Percentiles rank a stretch among this genome's conserved stretches.
These are phyloP conservation scores for Ogataea minuta DNA, from an alignment of 805 yeast species.

Conservation along the genomic window DNA sequence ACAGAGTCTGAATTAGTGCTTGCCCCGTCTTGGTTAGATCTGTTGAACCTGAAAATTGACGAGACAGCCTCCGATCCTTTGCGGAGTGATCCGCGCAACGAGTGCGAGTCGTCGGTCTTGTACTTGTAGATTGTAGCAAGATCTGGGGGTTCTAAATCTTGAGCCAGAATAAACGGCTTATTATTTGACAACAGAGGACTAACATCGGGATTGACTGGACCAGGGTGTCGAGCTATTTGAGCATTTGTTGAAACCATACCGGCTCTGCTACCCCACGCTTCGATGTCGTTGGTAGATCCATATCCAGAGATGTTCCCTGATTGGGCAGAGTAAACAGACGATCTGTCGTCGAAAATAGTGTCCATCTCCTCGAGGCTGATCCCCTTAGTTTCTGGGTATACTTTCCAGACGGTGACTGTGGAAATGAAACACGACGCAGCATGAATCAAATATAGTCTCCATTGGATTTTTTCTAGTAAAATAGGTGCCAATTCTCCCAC, in stretches of 20 bases:
- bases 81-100: conserved; percentile 39
- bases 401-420: conserved; percentile 63
- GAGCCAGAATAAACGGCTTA: conserved; percentile 26
- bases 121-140: conserved; percentile 34
- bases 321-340: conserved; percentile 26
- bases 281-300: conserved; percentile 21
- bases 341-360: conserved; percentile 72
- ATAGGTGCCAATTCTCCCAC: conserved; percentile 93
- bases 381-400: conserved; percentile 91
- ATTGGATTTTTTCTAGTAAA: conserved; percentile 68
- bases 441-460: conserved; percentile 82
- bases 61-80: conserved; percentile 44
- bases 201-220: conserved; percentile 9
- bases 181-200: conserved; percentile 13
- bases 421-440: conserved; percentile 75
- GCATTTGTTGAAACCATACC: conserved; percentile 10
- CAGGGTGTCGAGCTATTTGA: conserved; percentile 28
- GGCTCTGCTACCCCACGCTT: conserved; percentile 18
- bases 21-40: conserved; percentile 15
- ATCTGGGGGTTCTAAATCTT: conserved; percentile 38
- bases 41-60: conserved; percentile 31
- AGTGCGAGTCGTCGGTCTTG: conserved; percentile 35
- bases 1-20: conserved; percentile 28
- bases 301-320: conserved; percentile 16
- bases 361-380: conserved; percentile 90